phyloP scores from a whole-genome alignment of 2,329 filamentous ascomycete genomes.

The Penicillium nordicum region DNA sequence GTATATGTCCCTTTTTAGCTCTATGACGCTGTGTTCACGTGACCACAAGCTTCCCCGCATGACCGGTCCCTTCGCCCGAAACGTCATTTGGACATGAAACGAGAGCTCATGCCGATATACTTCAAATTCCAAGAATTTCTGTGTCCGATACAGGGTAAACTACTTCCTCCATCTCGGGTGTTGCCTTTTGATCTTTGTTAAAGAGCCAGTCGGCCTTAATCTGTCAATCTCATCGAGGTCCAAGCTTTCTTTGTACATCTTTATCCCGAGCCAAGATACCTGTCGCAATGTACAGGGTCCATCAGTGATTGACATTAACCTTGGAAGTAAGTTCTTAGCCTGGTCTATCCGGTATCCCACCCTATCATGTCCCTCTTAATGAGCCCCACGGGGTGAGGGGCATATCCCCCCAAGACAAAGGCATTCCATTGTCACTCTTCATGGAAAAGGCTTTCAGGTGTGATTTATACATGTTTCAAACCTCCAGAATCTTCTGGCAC shows the following conservation, averaged over 20 bases:
- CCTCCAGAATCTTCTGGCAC: not conserved
- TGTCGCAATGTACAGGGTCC: not conserved
- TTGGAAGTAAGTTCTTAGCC: conserved; percentile 8
- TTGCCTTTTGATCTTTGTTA: not conserved
- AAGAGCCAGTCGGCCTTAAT: not conserved
- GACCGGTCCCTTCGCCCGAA: conserved; percentile 30
- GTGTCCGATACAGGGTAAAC: not conserved
- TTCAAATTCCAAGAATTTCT: conserved; percentile 1
- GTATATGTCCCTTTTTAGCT: not conserved
- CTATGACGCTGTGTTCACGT: conserved; percentile 5
- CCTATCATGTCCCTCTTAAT: not conserved
- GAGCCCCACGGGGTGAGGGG: not conserved
- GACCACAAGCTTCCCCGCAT: conserved; percentile 2
- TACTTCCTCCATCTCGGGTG: not conserved
- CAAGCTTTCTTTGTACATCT: not conserved
- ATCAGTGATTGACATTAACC: not conserved
- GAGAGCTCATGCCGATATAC: not conserved
- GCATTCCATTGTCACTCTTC: not conserved
- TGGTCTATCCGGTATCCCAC: not conserved
- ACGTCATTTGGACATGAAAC: conserved; percentile 22
- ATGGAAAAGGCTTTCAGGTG: not conserved
- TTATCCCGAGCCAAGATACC: not conserved
- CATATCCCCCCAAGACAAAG: not conserved
- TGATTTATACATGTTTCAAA: not conserved
- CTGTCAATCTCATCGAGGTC: not conserved